Evolutionary conservation across 495 filamentous ascomycete genomes (phyloP), one percentile per base, ranked within the genome.

Genomic region (Acidomyces sp.): DNA sequence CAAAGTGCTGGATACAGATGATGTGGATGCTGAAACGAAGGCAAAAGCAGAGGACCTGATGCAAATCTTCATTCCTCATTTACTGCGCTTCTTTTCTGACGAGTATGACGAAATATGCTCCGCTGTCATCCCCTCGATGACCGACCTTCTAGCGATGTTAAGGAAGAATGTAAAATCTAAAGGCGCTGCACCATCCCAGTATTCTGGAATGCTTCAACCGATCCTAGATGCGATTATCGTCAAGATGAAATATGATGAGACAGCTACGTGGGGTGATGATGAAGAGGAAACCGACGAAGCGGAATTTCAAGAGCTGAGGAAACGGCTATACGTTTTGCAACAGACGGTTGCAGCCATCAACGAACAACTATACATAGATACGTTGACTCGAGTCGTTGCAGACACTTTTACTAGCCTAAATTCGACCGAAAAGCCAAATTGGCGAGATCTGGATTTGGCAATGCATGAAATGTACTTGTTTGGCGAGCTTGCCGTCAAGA

Each of bases 31-130:
- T 9, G 68, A 70, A 48, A 64, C 63, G 18, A 67, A 62, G 43
- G 66, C 68, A 45, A 70, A 66, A 28, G 85, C 86, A 35, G 80
- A 82, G 23, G 74, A 77, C 50, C 69, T 88, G 30, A 61, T 95
- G 21, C 79, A 80, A 52, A 69, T 69, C 31, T 94, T 99, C 57
- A 61, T 92, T 32, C 85, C 86, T 1, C 74, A 82, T 37, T 69
- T 96, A 15, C 64, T 99, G 20, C 80, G 86, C 25, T 93, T 93
- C 65, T 92, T 99, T 58, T 82, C 84, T 17, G 92, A 99, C 55
- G 87, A 99, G 61, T 99, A 85, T 53, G 90, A 99, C 59, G 90
- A 99, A 57, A 77, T 96, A 43, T 95, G 88, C 61, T 88, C 86
- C 28, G 88, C 83, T 5, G 82, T 95, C 39, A 92, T 96, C 46